A percentile compares a stretch with the other conserved stretches of the same genome.
Conservation (phyloP, 371 early-diverging fungal genomes). For the Neoconidiobolus thromboides region DNA sequence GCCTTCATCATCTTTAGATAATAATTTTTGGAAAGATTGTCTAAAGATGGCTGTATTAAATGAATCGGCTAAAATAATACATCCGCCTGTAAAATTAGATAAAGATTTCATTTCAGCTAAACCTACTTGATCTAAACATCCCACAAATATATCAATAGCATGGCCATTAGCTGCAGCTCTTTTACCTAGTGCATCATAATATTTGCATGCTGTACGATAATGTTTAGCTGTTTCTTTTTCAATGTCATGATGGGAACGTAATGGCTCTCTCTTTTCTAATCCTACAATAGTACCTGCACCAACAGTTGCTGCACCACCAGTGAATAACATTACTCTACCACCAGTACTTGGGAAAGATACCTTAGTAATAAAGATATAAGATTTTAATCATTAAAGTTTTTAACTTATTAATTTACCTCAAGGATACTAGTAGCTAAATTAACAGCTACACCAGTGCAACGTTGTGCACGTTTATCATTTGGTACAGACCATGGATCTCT, state of each 20-base stretch:
- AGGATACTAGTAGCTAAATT: conserved; percentile 90
- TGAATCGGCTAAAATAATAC: conserved; percentile 91
- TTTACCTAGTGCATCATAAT: conserved; percentile 81
- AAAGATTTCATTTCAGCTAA: conserved; percentile 94
- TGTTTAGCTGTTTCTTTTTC: conserved; percentile 89
- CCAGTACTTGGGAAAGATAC: conserved; percentile 84
- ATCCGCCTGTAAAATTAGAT: conserved; percentile 84
- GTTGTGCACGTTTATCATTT: conserved; percentile 78
- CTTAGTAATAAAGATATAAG: too few species aligned
- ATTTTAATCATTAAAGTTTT: too few species aligned
- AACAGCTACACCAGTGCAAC: conserved; percentile 97
- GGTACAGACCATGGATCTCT: conserved; percentile 98
- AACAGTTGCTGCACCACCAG: conserved; percentile 95
- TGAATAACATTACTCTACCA: conserved; percentile 90
- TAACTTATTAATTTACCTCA: conserved; percentile 22
- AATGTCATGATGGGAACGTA: conserved; percentile 94
- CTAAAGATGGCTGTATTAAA: conserved; percentile 93
- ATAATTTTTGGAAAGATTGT: conserved; percentile 84
- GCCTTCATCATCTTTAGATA: conserved; percentile 77
- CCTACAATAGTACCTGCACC: conserved; percentile 97
- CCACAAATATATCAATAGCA: conserved; percentile 79
- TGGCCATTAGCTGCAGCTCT: conserved; percentile 72
- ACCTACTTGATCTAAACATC: conserved; percentile 91
- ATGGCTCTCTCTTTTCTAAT: conserved; percentile 79
- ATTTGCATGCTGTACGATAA: conserved; percentile 83